Base-by-base conservation (phyloP, 1,139 yeast genomes). In the Candida tetrigidarum region DNA sequence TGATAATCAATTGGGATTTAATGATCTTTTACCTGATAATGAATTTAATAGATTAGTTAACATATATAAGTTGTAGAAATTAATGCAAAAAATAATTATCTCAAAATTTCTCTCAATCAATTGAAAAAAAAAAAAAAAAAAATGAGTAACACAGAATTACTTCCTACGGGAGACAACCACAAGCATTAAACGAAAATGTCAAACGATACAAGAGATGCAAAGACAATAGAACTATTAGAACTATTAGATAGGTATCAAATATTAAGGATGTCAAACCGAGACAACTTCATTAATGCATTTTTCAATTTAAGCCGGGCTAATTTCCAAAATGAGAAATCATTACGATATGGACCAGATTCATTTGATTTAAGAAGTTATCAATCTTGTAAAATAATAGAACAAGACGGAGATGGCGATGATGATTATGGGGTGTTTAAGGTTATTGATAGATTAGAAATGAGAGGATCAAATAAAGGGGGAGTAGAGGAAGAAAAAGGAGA, bases 11-110 rank as follows among this genome's bases (percentile, higher is more conserved):
- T 67, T 69, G 42, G 74, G 78, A 2, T 85, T 80, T 57, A 67
- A 69, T 33, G 83, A 81, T 46, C 69, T 83, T 11, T 57, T 80
- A 41, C 77, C 80, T 3, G 55, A 69, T n/a, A 60, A 67, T 2
- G 83, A 78, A 52, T 72, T 76, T 45, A 50, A 57, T 25, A 54
- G 71, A 38, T 64, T 80, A 47, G 73, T 72, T 50, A 55, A 61
- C 18, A 38, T 79, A 37, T 79, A 79, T 53, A 69, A 66, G 57
- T 51, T 60, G 45, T 66, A 50, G 48, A 28, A 11, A 20, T 14
- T 39, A 19, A 33, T 34, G 25, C 25, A 22, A n/a, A n/a, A n/a
- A n/a, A n/a, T n/a, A n/a, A n/a, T n/a, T n/a, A n/a, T n/a, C n/a
- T n/a, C n/a, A 22, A 22, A 22, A 22, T 22, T 7, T 7, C 25